phyloP scores from a whole-genome alignment of 2,329 filamentous ascomycete species.

The Claviceps humidiphila region DNA sequence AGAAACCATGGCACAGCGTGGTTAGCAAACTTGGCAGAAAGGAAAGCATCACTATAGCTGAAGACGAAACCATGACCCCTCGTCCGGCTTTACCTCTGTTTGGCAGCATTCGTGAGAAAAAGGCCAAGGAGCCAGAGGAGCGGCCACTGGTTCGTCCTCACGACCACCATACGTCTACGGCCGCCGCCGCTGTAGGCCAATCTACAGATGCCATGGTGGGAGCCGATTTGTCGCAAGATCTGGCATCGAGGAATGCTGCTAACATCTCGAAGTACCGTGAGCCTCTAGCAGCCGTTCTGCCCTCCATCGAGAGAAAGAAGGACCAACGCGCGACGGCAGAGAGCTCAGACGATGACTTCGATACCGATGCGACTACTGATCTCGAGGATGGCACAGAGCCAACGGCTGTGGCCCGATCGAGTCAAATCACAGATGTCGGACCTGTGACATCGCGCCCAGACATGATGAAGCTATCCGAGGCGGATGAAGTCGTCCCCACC shows the following conservation, averaged over 20 bases:
- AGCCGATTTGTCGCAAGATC: constrained; percentile 40
- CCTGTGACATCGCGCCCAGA: constrained; percentile 3
- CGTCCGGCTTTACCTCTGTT: constrained; percentile 61
- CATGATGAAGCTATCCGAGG: not conserved
- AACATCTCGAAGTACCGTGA: constrained; percentile 46
- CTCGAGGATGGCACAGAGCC: constrained; percentile 3
- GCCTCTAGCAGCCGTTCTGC: constrained; percentile 58
- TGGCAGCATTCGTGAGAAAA: constrained; percentile 57
- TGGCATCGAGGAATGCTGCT: constrained; percentile 36
- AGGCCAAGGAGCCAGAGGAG: constrained; percentile 38
- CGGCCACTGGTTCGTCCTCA: constrained; percentile 43
- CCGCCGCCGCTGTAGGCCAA: constrained; percentile 21
- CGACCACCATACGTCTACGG: constrained; percentile 21
- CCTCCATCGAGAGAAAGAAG: constrained; percentile 54
- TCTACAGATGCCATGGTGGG: constrained; percentile 50
- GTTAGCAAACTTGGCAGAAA: constrained; percentile 36
- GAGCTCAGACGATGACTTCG: constrained; percentile 20
- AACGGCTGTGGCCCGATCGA: not conserved
- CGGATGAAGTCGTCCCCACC: not conserved
- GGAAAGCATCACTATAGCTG: constrained; percentile 33
- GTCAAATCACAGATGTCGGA: not conserved
- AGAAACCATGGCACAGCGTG: constrained; percentile 38
- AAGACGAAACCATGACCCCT: constrained; percentile 61
- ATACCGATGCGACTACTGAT: constrained; percentile 8
- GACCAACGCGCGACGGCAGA: constrained; percentile 37